Evolutionary conservation across 2,329 filamentous ascomycete genomes (phyloP).

Genomic region (Lachnellula willkommii): DNA sequence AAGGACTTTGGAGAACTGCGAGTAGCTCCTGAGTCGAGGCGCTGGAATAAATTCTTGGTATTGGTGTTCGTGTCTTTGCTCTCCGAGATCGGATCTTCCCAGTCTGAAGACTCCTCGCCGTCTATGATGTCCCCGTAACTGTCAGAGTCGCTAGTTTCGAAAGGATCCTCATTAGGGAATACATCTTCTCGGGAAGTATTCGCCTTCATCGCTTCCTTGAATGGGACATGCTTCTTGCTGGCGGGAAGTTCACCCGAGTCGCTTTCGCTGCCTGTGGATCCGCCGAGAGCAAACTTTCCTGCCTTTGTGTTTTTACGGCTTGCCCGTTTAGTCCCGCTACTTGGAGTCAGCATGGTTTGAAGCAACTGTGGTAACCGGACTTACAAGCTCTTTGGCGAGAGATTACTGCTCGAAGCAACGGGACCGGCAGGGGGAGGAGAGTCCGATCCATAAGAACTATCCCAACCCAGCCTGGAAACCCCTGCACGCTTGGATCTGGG

Average conservation of each 20-base stretch:
- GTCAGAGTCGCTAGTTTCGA: neutral
- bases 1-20: neutral
- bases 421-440: neutral
- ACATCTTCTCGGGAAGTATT: neutral
- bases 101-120: neutral
- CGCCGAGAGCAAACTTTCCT: neutral
- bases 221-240: neutral
- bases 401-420: neutral
- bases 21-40: neutral
- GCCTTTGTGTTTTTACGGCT: neutral
- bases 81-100: neutral
- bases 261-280: neutral
- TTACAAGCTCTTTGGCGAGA: neutral
- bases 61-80: neutral
- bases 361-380: neutral
- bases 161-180: neutral
- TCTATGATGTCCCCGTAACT: neutral
- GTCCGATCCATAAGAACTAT: conserved; percentile 10
- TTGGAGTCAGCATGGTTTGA: neutral
- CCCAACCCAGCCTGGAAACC: neutral
- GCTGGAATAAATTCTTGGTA: neutral
- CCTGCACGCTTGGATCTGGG: neutral
- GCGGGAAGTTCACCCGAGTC: neutral
- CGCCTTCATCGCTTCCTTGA: no score
- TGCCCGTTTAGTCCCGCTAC: neutral